Base-by-base conservation (phyloP, 2,329 filamentous ascomycete species). In the Colletotrichum filicis region DNA sequence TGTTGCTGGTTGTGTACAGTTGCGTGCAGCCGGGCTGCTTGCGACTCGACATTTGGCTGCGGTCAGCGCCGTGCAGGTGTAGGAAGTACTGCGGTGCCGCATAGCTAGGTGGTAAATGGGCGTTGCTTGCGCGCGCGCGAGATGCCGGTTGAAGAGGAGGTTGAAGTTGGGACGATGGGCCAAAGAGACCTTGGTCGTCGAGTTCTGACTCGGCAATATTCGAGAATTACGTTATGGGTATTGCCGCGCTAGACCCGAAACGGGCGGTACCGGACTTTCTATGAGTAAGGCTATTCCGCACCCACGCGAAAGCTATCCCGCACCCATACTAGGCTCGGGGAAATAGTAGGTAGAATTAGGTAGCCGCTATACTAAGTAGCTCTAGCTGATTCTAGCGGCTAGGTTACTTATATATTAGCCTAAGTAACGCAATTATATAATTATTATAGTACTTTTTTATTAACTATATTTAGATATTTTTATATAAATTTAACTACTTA, bases 151-250 rank as follows among this genome's bases (percentile, higher is more conserved):
- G 9, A 30, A 28, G 35, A 22, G 22, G 49, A 32, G 46, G 46
- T 59, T 37, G 63, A 53, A 46, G 35, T 68, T 58, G 74, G 28
- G 66, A 65, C 12, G 30, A 7, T 32, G 30, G 49, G 53, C 46
- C 16, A 24, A 37, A 42, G 28, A 56, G 49, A 37, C 22, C 12
- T 28, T 35, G 56, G 49, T 28, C 26, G 59, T 30, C 32, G 57
- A 32, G 32, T 46, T 46, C 70, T 80, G 81, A 80, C 80, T 82
- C 79, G 79, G 77, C 79, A 75, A 71, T 71, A 66, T 79, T 77
- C 79, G 80, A 76, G 81, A 79, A 86, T 87, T 87, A 87, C 86
- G 85, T 87, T 84, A 87, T 78, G 82, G 76, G 79, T 82, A 82
- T 81, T 82, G 79, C 76, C 76, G 75, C 79, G 77, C 74, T 78